Evolutionary conservation across 164 flowering plant species (phyloP).

Genomic region (Protea cynaroides): DNA sequence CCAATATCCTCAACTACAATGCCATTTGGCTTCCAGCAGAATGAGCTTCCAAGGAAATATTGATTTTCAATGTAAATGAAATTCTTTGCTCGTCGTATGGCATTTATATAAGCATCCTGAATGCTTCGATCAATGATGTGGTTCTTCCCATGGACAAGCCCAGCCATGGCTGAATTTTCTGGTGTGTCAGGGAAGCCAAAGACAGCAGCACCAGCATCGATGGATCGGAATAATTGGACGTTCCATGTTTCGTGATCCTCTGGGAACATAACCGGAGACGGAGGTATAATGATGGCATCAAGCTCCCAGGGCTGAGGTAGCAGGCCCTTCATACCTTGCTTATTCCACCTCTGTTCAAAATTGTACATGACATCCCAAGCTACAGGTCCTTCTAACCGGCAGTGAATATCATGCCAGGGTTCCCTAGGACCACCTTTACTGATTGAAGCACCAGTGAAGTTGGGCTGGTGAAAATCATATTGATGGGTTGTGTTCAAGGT

Average conservation of each 20-base stretch:
- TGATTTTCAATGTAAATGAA: conserved; percentile 78
- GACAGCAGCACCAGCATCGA: conserved; percentile 58
- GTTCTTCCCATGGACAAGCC: conserved; percentile 53
- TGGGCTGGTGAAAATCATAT: conserved; percentile 68
- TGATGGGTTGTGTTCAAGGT: conserved; percentile 41
- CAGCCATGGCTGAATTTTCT: conserved; percentile 28
- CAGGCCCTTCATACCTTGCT: conserved; percentile 27
- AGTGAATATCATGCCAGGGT: conserved; percentile 82
- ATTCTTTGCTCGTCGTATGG: conserved; percentile 58
- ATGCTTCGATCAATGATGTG: conserved; percentile 54
- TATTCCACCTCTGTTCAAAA: conserved; percentile 68
- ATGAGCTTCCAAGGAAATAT: conserved; percentile 68
- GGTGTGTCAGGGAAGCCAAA: conserved; percentile 38
- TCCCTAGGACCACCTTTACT: conserved; percentile 72
- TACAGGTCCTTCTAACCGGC: conserved; percentile 57
- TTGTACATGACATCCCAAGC: conserved; percentile 78
- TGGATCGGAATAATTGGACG: conserved; percentile 64
- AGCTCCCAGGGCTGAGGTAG: conserved; percentile 22
- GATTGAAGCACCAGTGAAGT: conserved; percentile 46
- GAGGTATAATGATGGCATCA: conserved; percentile 19
- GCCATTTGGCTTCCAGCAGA: conserved; percentile 36
- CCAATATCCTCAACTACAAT: conserved; percentile 32
- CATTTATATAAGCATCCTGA: conserved; percentile 65
- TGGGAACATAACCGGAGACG: conserved; percentile 16
- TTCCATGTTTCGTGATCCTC: conserved; percentile 45